Conservation (phyloP, 140 eudicot genomes). For the Oenanthe javanica region DNA sequence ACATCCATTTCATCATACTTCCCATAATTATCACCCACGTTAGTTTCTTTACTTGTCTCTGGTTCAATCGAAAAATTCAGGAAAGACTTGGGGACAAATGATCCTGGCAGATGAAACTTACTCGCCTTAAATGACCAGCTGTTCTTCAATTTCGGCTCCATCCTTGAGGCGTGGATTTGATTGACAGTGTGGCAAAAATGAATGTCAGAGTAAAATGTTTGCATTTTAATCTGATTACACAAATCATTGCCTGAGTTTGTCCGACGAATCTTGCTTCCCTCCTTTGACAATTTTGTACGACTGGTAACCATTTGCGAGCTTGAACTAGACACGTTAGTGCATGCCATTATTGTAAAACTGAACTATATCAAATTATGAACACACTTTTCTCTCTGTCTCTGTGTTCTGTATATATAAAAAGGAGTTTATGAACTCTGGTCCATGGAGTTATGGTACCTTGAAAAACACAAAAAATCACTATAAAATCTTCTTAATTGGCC, state of each 20-base stretch:
- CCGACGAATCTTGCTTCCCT: background rate
- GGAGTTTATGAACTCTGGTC: background rate
- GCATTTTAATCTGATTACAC: conserved; percentile 22
- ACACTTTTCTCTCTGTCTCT: background rate
- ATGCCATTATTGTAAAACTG: background rate
- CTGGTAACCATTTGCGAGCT: background rate
- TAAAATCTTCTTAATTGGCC: background rate
- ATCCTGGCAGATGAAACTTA: conserved; percentile 36
- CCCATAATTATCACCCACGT: conserved; percentile 16
- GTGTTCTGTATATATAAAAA: conserved; percentile 12
- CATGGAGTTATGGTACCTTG: conserved; percentile 14
- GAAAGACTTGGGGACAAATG: conserved; percentile 36
- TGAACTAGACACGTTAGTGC: background rate
- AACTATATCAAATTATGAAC: background rate
- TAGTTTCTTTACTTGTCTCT: conserved; percentile 26
- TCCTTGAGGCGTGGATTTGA: conserved; percentile 24
- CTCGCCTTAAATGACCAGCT: conserved; percentile 45
- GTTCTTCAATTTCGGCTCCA: conserved; percentile 35
- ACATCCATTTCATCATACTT: conserved; percentile 1
- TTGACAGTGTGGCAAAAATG: too few relatives aligned
- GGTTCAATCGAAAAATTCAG: conserved; percentile 31
- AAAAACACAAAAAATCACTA: conserved; percentile 2
- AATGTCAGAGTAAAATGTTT: conserved; percentile 45
- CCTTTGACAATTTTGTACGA: too few relatives aligned
- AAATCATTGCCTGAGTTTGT: conserved; percentile 41